Conservation (phyloP, 139 green algal genomes). For the Coccomyxa sp. region DNA sequence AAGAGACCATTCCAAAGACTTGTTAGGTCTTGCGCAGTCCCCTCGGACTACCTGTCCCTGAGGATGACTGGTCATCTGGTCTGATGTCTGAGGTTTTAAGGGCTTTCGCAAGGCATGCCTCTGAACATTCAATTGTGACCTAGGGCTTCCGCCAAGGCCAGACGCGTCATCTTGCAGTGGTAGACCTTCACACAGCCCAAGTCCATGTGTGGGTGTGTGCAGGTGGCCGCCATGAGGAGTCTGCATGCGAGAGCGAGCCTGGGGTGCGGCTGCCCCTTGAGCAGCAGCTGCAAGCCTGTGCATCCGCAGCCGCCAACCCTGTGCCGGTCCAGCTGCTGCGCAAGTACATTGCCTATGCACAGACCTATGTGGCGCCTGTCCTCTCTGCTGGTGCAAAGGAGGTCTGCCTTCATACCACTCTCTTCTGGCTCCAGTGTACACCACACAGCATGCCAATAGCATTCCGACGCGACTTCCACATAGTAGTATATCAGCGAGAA, state of each 20-base stretch:
- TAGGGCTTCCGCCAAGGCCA: background rate
- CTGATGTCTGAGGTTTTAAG: too few relatives aligned
- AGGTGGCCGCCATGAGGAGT: conserved; percentile 22
- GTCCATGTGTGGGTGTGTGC: background rate
- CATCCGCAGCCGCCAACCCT: conserved; percentile 22
- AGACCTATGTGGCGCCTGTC: conserved; percentile 66
- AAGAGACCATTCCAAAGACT: too few relatives aligned
- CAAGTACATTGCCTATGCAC: conserved; percentile 92
- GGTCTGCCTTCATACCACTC: too few relatives aligned
- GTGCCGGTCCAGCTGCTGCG: conserved; percentile 71
- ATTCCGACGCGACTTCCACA: too few relatives aligned
- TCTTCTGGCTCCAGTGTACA: too few relatives aligned
- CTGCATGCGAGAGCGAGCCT: conserved; percentile 21
- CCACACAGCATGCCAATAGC: too few relatives aligned
- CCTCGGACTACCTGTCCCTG: too few relatives aligned
- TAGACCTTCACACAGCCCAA: background rate
- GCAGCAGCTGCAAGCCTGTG: conserved; percentile 9
- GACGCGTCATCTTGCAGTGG: background rate
- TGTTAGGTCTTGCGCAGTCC: too few relatives aligned
- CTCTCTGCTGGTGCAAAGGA: conserved; percentile 65
- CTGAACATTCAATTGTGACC: too few relatives aligned
- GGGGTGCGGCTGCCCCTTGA: background rate
- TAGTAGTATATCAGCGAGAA: too few relatives aligned
- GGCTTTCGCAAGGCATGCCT: too few relatives aligned
- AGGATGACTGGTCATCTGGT: too few relatives aligned